phyloP scores from a whole-genome alignment of 768 basidiomycete species.

The Rhodosporidiobolus odoratus region DNA sequence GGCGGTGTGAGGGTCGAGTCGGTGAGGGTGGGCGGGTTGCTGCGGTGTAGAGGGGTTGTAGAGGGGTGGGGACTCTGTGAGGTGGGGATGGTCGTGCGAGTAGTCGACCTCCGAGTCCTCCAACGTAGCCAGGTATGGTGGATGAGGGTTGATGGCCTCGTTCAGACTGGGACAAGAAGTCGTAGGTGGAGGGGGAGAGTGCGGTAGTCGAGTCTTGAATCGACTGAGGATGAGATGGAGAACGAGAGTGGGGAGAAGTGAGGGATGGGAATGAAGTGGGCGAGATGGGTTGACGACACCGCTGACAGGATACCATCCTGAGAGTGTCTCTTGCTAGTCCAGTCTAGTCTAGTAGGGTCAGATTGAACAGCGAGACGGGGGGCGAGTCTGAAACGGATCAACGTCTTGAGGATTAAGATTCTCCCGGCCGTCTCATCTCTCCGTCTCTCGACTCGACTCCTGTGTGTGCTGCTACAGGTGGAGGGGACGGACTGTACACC shows the following conservation, averaged over 20 bases:
- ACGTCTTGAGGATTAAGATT: neutral
- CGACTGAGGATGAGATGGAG: too few species aligned
- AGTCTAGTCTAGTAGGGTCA: neutral
- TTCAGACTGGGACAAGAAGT: conserved; percentile 63
- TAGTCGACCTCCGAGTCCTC: too few species aligned
- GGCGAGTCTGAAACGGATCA: neutral
- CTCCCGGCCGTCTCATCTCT: neutral
- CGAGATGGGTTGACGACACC: conserved; percentile 25
- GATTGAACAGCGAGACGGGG: neutral
- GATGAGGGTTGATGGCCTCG: neutral
- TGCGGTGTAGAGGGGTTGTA: conserved; percentile 7
- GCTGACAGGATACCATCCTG: conserved; percentile 25
- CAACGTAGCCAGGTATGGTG: too few species aligned
- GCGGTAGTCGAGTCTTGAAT: conserved; percentile 77
- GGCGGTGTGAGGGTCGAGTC: neutral
- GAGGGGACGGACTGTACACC: too few species aligned
- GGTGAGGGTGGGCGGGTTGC: neutral
- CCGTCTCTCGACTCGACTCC: too few species aligned
- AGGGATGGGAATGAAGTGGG: conserved; percentile 8
- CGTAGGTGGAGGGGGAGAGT: conserved; percentile 77
- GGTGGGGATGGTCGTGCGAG: too few species aligned
- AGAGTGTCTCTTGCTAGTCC: neutral
- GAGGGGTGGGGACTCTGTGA: conserved; percentile 48
- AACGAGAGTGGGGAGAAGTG: neutral
- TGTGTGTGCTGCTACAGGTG: too few species aligned